Evolutionary conservation across 768 basidiomycete genomes (phyloP).

Genomic region (Lactifluus hygrophoroides): DNA sequence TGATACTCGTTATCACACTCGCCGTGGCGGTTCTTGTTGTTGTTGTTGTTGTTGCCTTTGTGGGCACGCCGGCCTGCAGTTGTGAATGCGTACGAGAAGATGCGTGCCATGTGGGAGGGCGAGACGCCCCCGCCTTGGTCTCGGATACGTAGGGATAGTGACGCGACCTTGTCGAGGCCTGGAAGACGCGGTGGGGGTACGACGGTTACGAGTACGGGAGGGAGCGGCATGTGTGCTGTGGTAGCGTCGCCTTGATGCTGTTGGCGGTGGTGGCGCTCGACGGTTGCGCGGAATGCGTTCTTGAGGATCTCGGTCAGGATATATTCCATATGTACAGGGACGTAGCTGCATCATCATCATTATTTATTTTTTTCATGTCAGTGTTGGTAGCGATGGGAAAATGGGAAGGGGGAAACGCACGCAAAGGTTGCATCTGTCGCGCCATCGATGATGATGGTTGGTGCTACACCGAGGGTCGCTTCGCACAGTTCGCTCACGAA

Average conservation of each 20-base stretch:
- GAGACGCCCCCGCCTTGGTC: conserved; percentile 85
- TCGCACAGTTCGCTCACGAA: conserved; percentile 81
- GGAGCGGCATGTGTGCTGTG: conserved; percentile 26
- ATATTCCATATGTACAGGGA: conserved; percentile 87
- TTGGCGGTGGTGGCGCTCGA: conserved; percentile 56
- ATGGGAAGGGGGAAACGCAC: conserved; percentile 38
- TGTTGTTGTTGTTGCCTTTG: neutral
- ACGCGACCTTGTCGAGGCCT: conserved; percentile 30
- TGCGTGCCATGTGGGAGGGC: conserved; percentile 60
- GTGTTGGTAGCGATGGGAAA: neutral
- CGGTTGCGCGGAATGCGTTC: conserved; percentile 84
- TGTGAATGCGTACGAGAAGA: conserved; percentile 90
- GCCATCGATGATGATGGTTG: conserved; percentile 63
- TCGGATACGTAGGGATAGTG: conserved; percentile 69
- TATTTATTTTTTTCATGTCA: neutral
- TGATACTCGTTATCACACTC: conserved; percentile 34
- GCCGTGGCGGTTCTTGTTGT: conserved; percentile 13
- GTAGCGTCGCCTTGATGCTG: conserved; percentile 25
- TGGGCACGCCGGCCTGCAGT: conserved; percentile 51
- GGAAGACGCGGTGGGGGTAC: conserved; percentile 37
- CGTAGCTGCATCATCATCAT: conserved; percentile 42
- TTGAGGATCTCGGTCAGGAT: conserved; percentile 87
- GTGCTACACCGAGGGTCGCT: conserved; percentile 69
- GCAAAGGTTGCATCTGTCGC: conserved; percentile 63
- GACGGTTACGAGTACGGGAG: conserved; percentile 66